A percentile compares a stretch with the other conserved stretches of the same genome.
phyloP scores from a whole-genome alignment of 176 grass and related monocot genomes.

The Puya raimondii region DNA sequence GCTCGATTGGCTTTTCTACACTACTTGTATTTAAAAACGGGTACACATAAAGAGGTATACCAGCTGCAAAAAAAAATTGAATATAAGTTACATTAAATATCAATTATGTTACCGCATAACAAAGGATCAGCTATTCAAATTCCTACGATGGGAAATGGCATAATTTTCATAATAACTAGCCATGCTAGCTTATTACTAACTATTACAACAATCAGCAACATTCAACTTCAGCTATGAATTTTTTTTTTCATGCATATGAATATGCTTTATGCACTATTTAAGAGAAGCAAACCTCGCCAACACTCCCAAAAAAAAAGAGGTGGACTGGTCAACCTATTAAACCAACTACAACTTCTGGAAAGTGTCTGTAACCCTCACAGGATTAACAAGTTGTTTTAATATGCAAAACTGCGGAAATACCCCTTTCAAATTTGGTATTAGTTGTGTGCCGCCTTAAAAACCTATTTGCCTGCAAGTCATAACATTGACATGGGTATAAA shows the following conservation, averaged over 20 bases:
- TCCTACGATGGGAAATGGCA: background rate
- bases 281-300: too few relatives aligned
- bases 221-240: background rate
- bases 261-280: too few relatives aligned
- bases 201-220: background rate
- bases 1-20: constrained; percentile 1
- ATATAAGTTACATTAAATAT: background rate
- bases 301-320: too few relatives aligned
- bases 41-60: constrained; percentile 3
- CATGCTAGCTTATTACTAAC: background rate
- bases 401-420: too few relatives aligned
- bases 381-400: too few relatives aligned
- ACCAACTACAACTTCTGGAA: too few relatives aligned
- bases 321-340: too few relatives aligned
- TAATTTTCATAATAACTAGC: background rate
- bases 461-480: too few relatives aligned
- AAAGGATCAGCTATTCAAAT: background rate
- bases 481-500: too few relatives aligned
- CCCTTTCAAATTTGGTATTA: too few relatives aligned
- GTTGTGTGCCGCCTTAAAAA: too few relatives aligned
- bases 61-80: background rate
- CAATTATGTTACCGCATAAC: background rate
- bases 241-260: background rate
- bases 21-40: background rate
- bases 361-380: too few relatives aligned